Evolutionary conservation across 2,329 filamentous ascomycete genomes (phyloP), one percentile per base, ranked within the genome.

Genomic region (Ophiognomonia clavigignenti-juglandacearum): DNA sequence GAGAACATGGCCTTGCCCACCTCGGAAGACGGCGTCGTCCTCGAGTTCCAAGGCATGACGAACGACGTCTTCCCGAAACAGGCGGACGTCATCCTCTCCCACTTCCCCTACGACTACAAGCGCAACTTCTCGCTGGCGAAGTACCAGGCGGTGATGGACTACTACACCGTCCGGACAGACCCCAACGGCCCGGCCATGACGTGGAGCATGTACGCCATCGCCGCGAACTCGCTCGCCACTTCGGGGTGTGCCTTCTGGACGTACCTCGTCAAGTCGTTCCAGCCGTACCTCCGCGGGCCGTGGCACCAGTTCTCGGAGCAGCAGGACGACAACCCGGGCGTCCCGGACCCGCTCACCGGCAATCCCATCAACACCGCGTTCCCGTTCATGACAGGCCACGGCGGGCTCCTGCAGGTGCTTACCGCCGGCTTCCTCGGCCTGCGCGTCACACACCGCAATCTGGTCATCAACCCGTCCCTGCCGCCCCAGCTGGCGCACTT

Each of bases 271-370:
- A 79, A 83, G 51, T 77, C 79, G 0, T 79, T 73, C 31, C 69
- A 77, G 29, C 82, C 83, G 0, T 86, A 88, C 56, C 66, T 75
- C 2, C 74, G 84, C 9, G 77, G 74, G 1, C 84, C 84, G 0
- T 88, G 82, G 74, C 86, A 78, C 63, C 82, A 86, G 54, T 80
- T 84, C 58, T 85, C 82, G 0, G 84, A 88, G 57, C 83, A 87
- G 58, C 66, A 83, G 39, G 62, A 79, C 24, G 84, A 88, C 57
- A 71, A 83, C 49, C 72, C 69, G 39, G 68, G 67, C 18, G 61
- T 65, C 2, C 85, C 84, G 48, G 83, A 82, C 16, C 48, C 43
- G 18, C 48, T 50, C 37, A 50, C 48, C 2, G 48, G 48, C 4
- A 50, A 50, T 16, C 80, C 80, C 27, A 82, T 80, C 0, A 80